Conservation (phyloP, 2,329 filamentous ascomycete genomes). For the Beauveria sp. region DNA sequence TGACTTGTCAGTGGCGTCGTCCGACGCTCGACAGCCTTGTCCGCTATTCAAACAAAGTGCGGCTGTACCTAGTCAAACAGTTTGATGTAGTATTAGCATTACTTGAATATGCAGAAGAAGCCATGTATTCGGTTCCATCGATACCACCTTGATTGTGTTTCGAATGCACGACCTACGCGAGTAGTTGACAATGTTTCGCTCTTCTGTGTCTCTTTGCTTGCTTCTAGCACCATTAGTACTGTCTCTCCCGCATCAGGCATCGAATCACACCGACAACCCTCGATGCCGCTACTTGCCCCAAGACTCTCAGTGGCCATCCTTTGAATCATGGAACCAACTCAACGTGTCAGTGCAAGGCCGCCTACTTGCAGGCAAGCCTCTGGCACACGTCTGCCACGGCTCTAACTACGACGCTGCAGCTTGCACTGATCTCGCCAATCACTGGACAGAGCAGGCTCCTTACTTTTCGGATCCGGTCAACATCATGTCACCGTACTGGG, state of each 20-base stretch:
- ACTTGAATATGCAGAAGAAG: neutral
- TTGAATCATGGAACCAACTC: conserved; percentile 38
- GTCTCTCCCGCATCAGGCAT: neutral
- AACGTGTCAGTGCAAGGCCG: conserved; percentile 43
- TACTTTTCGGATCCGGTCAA: neutral
- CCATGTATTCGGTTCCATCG: neutral
- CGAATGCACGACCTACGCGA: neutral
- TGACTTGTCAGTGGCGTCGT: neutral
- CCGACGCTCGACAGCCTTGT: neutral
- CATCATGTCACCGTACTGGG: conserved; percentile 31
- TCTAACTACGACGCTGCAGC: conserved; percentile 34
- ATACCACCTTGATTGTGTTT: neutral
- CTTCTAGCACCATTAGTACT: neutral
- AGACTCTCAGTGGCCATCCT: conserved; percentile 46
- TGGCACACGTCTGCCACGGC: conserved; percentile 46
- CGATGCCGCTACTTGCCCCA: conserved; percentile 41
- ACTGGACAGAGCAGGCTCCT: conserved; percentile 24
- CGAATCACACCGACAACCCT: neutral
- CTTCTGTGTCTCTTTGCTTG: neutral
- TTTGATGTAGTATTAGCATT: neutral
- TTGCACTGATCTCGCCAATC: conserved; percentile 30
- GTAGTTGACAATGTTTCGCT: neutral
- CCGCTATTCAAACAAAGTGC: too few relatives aligned
- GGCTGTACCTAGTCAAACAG: neutral
- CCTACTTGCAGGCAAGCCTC: conserved; percentile 44